Percentiles rank a stretch among this genome's conserved stretches.
phyloP scores from a whole-genome alignment of 108 stramenopile genomes.

The Cylindrotheca fusiformis region DNA sequence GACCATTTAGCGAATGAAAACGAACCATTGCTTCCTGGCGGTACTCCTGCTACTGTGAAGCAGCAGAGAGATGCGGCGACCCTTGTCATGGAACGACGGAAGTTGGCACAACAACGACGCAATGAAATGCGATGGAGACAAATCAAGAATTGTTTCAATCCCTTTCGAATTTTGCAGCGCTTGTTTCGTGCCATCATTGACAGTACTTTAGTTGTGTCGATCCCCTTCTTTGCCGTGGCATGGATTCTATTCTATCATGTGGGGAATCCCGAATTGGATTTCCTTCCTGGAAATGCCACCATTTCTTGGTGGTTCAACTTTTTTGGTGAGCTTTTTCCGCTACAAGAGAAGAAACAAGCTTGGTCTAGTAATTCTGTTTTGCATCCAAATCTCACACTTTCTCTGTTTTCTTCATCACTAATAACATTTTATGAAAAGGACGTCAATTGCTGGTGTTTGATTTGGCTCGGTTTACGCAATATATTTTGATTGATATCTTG shows the following conservation, averaged over 20 bases:
- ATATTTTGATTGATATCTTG: conserved; percentile 45
- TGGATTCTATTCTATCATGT: conserved; percentile 46
- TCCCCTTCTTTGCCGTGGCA: conserved; percentile 27
- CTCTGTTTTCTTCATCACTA: background rate
- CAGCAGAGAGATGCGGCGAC: no score
- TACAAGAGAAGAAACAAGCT: no score
- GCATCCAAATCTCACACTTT: no score
- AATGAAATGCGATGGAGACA: conserved; percentile 7
- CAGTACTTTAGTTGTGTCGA: conserved; percentile 9
- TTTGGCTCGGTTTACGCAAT: conserved; percentile 53
- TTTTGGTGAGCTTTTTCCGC: conserved; percentile 18
- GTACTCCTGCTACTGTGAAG: no score
- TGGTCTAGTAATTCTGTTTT: no score
- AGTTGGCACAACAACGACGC: conserved; percentile 4
- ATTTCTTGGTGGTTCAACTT: conserved; percentile 77
- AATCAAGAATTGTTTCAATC: conserved; percentile 7
- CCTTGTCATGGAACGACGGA: background rate
- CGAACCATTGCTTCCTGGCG: no score
- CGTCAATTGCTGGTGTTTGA: conserved; percentile 60
- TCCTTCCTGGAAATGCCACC: conserved; percentile 51
- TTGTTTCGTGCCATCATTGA: conserved; percentile 3
- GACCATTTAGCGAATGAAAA: no score
- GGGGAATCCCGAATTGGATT: conserved; percentile 64
- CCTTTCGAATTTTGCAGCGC: background rate
- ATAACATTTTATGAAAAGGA: no score